Base-by-base conservation (phyloP, 345 rosid species). In the Dipteronia dyeriana region DNA sequence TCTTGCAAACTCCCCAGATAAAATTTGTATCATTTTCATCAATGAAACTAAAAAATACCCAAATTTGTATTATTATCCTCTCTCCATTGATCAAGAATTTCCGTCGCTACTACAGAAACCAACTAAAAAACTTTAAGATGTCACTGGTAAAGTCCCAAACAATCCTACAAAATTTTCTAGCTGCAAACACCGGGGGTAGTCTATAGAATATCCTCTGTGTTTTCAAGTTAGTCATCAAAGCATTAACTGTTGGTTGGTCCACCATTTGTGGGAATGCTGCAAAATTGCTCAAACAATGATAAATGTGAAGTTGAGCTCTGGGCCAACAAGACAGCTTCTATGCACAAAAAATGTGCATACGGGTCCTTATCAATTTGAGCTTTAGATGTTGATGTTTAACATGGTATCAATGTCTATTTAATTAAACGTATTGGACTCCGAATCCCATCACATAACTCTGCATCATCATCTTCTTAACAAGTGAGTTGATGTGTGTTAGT, bases 111-210 rank as follows among this genome's bases (percentile, higher is more conserved):
- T 3, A 31, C 5, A 3, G 38, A 31, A 31, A 31, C 38, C 38
- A 31, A 31, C 38, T 31, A 34, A 34, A 34, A 34, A 34, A 34
- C 38, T 34, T 34, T 34, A 34, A 34, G 38, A 5, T 34, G 38
- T 31, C 34, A 31, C 5, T n/a, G 4, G 34, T 3, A 31, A 31
- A 31, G 34, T 3, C 34, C 5, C 1, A 34, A 34, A 34, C 6
- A 34, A 34, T 34, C 38, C 38, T 34, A 34, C 0, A 34, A 34
- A 34, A 34, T 4, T 34, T 34, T 34, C 38, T 34, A 3, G 38
- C 38, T 34, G 38, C 5, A 34, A 31, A 34, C 38, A 34, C 38
- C 6, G 38, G 38, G 80, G 38, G 26, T 39, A 73, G 80, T 68
- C 80, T 39, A 22, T 17, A 3, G 25, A 66, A 34, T 38, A 17